Evolutionary conservation across 371 early-diverging fungal genomes (phyloP).

Genomic region (Circinella minor): DNA sequence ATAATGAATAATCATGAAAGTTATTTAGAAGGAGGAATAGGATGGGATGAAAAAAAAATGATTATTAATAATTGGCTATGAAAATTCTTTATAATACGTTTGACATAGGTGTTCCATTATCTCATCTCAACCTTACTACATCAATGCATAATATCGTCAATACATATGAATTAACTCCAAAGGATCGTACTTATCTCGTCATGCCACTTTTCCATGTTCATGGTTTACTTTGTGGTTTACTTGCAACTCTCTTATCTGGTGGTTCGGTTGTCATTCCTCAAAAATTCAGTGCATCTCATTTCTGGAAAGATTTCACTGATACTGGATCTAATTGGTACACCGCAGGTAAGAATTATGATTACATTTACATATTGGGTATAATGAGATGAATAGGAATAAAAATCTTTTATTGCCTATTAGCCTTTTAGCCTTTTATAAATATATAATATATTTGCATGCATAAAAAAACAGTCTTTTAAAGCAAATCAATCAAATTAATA

Average conservation of each 20-base stretch:
- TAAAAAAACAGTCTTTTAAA: not conserved
- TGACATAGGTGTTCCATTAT: slow-evolving; percentile 72
- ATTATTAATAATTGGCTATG: slow-evolving; percentile 11
- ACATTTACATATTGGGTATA: too few species aligned
- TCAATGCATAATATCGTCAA: slow-evolving; percentile 76
- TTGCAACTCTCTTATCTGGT: slow-evolving; percentile 78
- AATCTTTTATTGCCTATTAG: too few species aligned
- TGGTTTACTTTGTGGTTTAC: slow-evolving; percentile 80
- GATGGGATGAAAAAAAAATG: not conserved
- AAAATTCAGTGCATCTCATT: slow-evolving; percentile 78
- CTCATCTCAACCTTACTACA: slow-evolving; percentile 78
- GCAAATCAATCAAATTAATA: too few species aligned
- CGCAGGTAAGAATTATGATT: slow-evolving; percentile 44
- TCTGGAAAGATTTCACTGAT: slow-evolving; percentile 77
- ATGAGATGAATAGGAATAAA: too few species aligned
- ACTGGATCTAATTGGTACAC: slow-evolving; percentile 77
- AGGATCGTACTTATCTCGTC: slow-evolving; percentile 76
- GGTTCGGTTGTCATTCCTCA: slow-evolving; percentile 82
- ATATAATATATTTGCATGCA: not conserved
- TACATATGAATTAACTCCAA: slow-evolving; percentile 67
- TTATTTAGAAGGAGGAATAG: slow-evolving; percentile 7
- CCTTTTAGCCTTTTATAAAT: too few species aligned
- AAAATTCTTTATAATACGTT: too few species aligned
- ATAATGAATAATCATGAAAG: not conserved
- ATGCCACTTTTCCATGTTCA: slow-evolving; percentile 96